These are phyloP conservation scores for Neurospora terricola DNA, from an alignment of 495 filamentous ascomycete species.

Conservation along the genomic window DNA sequence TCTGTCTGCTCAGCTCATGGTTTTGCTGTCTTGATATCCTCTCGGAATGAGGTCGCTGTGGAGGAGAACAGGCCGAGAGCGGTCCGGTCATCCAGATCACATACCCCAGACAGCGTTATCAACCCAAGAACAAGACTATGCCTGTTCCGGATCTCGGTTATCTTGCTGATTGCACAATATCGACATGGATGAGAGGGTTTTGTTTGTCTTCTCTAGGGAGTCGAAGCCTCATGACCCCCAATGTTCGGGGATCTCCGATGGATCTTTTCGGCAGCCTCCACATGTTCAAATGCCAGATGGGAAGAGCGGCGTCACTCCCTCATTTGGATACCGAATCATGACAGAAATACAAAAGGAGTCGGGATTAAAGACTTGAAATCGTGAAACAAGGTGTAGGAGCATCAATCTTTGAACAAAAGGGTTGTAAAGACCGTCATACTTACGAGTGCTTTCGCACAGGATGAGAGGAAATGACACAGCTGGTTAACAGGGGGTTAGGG, in stretches of 20 bases:
- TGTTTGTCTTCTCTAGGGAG: not conserved
- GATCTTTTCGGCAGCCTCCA: not conserved
- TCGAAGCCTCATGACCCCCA: not conserved
- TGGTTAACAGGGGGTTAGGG: not conserved
- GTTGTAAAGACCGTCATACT: not conserved
- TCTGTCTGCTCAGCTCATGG: no score
- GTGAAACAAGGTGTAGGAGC: not conserved
- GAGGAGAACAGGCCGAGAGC: not conserved
- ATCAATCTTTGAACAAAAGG: not conserved
- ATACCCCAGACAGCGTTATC: not conserved
- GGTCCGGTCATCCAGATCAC: not conserved
- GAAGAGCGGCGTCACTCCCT: not conserved
- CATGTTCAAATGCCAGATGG: not conserved
- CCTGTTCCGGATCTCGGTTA: not conserved
- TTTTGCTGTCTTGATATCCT: not conserved
- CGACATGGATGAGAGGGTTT: not conserved
- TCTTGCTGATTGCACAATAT: not conserved
- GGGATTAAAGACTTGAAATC: not conserved
- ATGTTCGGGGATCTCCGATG: not conserved
- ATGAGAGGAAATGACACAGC: not conserved
- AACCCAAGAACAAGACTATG: not conserved
- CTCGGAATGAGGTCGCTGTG: not conserved
- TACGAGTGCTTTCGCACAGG: not conserved
- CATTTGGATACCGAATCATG: not conserved
- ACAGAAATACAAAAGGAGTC: accelerated